Base-by-base conservation (phyloP, 805 yeast species). In the Ogataea methanolica region DNA sequence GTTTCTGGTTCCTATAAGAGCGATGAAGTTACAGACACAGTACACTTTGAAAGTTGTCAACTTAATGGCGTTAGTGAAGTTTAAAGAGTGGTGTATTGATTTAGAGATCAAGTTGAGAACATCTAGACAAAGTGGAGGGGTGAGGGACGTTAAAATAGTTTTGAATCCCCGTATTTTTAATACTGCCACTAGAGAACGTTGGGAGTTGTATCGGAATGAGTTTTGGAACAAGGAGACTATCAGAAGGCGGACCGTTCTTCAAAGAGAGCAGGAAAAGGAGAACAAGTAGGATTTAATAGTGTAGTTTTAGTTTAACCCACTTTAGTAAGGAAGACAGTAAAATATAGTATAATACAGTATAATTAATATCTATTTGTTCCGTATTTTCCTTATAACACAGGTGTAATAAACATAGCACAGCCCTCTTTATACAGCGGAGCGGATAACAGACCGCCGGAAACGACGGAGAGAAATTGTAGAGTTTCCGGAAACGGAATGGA, bases 141-240 rank as follows among this genome's bases (percentile, higher is more conserved):
- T 85, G 7, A 77, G 79, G 23, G 89, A 87, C 54, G 89, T 91
- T 12, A 91, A 90, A 62, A 63, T 94, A 8, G 85, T 88, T 9
- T 71, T 94, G 46, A 84, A 85, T 48, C 86, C 97, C 3, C 72
- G 96, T 43, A 83, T 83, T 1, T 94, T 92, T 66, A 80, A 80
- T 50, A 82, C 94, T 0, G 91, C 86, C 42, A 79, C 86, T 6
- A 76, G 97, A 52, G 97, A 91, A 63, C 91, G 89, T 9, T 92
- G 99, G 98, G 99, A 92, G 60, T 66, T 89, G 37, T 92, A 91
- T 59, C 69, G 99, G 50, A 88, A 87, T 55, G 97, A 91, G 63
- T 94, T 90, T 62, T 94, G 98, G 97, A 80, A 82, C 21, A 76
- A 85, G 56, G 96, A 90, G 62, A 87, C 88, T 1, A 78, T 80